Evolutionary conservation across 495 filamentous ascomycete species (phyloP).

Genomic region (Friedmanniomyces simplex): DNA sequence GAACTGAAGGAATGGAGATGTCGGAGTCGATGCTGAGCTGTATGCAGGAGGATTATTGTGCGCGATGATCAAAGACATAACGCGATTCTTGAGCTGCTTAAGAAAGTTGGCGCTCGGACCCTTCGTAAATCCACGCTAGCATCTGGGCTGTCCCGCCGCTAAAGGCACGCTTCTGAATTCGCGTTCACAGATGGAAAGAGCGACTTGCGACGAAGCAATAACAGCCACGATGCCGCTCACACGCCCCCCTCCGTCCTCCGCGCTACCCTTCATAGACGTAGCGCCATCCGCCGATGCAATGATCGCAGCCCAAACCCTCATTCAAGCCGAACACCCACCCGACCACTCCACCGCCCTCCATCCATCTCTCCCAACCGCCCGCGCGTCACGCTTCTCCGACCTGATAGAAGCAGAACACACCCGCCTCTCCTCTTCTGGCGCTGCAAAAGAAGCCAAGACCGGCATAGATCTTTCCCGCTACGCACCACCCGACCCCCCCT

Average conservation of each 20-base stretch:
- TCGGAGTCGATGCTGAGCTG: too few relatives aligned
- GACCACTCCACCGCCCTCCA: slow-evolving; percentile 15
- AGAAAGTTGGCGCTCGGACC: too few relatives aligned
- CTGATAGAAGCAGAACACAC: slow-evolving; percentile 52
- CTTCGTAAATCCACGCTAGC: too few relatives aligned
- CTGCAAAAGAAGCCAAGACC: slow-evolving; percentile 32
- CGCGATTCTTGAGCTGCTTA: too few relatives aligned
- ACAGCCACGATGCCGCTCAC: slow-evolving; percentile 20
- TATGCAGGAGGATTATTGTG: too few relatives aligned
- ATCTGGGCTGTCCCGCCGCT: too few relatives aligned
- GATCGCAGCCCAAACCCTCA: slow-evolving; percentile 17
- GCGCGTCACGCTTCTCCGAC: slow-evolving; percentile 43
- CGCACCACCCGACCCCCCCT: slow-evolving; percentile 47
- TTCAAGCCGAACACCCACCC: slow-evolving; percentile 14
- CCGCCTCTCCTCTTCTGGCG: slow-evolving; percentile 43
- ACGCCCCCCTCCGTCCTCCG: slow-evolving; percentile 5
- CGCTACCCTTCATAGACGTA: slow-evolving; percentile 21
- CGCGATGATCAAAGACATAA: too few relatives aligned
- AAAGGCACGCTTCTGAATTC: too few relatives aligned
- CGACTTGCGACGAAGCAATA: neutral
- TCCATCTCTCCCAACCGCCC: slow-evolving; percentile 26
- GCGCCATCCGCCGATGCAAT: slow-evolving; percentile 10
- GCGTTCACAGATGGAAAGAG: too few relatives aligned
- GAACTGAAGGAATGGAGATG: too few relatives aligned
- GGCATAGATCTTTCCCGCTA: slow-evolving; percentile 78